Evolutionary conservation across 2,329 filamentous ascomycete genomes (phyloP).

Genomic region (Chalaropsis ovoidea): DNA sequence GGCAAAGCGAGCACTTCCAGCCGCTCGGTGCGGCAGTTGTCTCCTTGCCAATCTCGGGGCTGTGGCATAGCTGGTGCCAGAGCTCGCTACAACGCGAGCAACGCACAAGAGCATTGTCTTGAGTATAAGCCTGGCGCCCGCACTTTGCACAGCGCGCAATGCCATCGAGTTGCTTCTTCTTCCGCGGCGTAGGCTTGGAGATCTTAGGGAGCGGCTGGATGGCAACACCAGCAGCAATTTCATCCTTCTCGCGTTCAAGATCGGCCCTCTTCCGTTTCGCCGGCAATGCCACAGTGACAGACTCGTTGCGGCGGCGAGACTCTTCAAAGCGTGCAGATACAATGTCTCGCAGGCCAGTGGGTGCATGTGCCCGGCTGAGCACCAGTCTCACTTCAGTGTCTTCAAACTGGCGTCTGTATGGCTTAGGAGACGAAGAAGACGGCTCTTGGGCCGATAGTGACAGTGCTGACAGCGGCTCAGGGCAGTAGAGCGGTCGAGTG

Average conservation of each 20-base stretch:
- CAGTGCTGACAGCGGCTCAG: conserved; percentile 16
- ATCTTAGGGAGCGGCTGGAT: conserved; percentile 21
- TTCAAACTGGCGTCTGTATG: conserved; percentile 22
- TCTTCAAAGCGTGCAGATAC: conserved; percentile 22
- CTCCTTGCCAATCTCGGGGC: conserved; percentile 26
- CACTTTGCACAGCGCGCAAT: conserved; percentile 27
- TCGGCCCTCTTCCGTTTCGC: conserved; percentile 20
- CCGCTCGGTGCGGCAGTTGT: conserved; percentile 15
- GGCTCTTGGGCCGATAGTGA: not conserved
- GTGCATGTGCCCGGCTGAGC: conserved; percentile 3
- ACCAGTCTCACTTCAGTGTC: not conserved
- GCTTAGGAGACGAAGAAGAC: not conserved
- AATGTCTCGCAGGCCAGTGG: conserved; percentile 13
- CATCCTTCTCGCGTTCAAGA: not conserved
- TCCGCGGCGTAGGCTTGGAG: conserved; percentile 17
- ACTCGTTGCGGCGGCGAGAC: conserved; percentile 16
- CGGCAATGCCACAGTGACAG: conserved; percentile 19
- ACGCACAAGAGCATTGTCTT: conserved; percentile 27
- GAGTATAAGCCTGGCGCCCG: conserved; percentile 26
- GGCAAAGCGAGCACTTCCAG: conserved; percentile 27
- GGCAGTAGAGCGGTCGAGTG: conserved; percentile 18
- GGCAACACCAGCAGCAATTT: not conserved
- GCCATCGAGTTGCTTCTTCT: conserved; percentile 21
- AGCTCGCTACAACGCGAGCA: conserved; percentile 28
- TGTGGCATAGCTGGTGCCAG: conserved; percentile 29